Evolutionary conservation across 208 protist genomes (phyloP).

Genomic region (Trypanosoma rangeli): DNA sequence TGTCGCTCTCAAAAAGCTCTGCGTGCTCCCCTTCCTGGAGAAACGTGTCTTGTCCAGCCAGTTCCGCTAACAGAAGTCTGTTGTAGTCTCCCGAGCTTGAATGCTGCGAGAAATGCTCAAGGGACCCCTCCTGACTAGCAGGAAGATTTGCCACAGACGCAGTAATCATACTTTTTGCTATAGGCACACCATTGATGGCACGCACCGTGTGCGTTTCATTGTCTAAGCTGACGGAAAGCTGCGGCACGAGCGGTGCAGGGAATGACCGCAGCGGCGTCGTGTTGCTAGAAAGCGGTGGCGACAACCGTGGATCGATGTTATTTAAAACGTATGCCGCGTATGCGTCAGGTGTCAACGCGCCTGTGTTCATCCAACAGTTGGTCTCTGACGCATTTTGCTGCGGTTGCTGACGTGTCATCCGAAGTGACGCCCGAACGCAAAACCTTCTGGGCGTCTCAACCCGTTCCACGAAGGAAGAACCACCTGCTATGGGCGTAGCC

Average conservation of each 20-base stretch:
- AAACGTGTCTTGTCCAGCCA: slow-evolving; percentile 38
- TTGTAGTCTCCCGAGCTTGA: slow-evolving; percentile 76
- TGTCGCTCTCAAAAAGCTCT: slow-evolving; percentile 38
- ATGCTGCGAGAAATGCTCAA: slow-evolving; percentile 60
- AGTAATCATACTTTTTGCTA: slow-evolving; percentile 75
- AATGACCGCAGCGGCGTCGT: background rate
- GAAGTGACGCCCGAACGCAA: slow-evolving; percentile 16
- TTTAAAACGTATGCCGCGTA: background rate
- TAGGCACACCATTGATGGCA: slow-evolving; percentile 75
- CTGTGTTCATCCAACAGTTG: background rate
- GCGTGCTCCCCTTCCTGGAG: slow-evolving; percentile 33
- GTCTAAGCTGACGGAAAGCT: slow-evolving; percentile 45
- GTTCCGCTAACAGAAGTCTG: slow-evolving; percentile 39
- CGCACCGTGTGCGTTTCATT: slow-evolving; percentile 42
- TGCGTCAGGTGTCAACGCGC: background rate
- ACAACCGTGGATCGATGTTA: background rate
- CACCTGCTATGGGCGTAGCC: background rate
- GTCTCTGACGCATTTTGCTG: background rate
- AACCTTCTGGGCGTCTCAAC: slow-evolving; percentile 2
- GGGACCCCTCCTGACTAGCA: slow-evolving; percentile 59
- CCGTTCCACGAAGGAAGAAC: background rate
- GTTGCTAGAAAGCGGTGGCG: background rate
- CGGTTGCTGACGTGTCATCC: background rate
- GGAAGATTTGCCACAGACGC: slow-evolving; percentile 60
- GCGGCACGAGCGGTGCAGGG: background rate